phyloP scores from a whole-genome alignment of 306 rosid genomes.

The Abrus pulchellus region DNA sequence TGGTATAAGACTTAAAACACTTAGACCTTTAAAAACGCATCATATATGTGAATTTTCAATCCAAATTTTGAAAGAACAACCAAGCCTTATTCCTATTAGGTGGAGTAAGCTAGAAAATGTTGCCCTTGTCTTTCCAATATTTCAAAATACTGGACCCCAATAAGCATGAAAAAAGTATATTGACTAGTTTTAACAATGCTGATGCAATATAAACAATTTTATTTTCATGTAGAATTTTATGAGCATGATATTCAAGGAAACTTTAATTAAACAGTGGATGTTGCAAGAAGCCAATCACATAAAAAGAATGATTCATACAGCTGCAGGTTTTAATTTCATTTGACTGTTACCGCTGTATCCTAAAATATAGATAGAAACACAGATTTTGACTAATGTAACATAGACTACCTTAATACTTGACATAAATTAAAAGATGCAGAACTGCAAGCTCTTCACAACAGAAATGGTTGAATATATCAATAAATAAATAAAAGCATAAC shows the following conservation, averaged over 20 bases:
- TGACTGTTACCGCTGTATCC: conserved; percentile 1
- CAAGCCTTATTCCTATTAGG: conserved; percentile 1
- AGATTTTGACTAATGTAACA: conserved; percentile 32
- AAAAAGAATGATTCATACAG: conserved; percentile 29
- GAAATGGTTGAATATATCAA: conserved; percentile 27
- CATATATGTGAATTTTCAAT: conserved; percentile 9
- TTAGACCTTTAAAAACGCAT: conserved; percentile 10
- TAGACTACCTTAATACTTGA: conserved; percentile 7
- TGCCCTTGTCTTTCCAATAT: background rate
- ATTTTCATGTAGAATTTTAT: background rate
- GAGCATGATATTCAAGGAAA: conserved; percentile 7
- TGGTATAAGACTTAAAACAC: conserved; percentile 8
- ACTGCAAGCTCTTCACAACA: conserved; percentile 28
- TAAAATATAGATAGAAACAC: conserved; percentile 31
- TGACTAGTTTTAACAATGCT: conserved; percentile 17
- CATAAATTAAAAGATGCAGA: conserved; percentile 4
- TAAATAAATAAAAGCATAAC: conserved; percentile 5
- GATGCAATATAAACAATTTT: conserved; percentile 13
- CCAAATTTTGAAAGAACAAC: conserved; percentile 11
- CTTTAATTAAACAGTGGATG: conserved; percentile 16
- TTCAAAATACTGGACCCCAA: conserved; percentile 6
- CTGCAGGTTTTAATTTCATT: conserved; percentile 14
- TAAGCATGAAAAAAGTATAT: conserved; percentile 4
- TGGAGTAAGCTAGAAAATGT: conserved; percentile 14
- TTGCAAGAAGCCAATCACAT: conserved; percentile 4